phyloP scores from a whole-genome alignment of 177 flowering plant species.

The Telopea speciosissima region DNA sequence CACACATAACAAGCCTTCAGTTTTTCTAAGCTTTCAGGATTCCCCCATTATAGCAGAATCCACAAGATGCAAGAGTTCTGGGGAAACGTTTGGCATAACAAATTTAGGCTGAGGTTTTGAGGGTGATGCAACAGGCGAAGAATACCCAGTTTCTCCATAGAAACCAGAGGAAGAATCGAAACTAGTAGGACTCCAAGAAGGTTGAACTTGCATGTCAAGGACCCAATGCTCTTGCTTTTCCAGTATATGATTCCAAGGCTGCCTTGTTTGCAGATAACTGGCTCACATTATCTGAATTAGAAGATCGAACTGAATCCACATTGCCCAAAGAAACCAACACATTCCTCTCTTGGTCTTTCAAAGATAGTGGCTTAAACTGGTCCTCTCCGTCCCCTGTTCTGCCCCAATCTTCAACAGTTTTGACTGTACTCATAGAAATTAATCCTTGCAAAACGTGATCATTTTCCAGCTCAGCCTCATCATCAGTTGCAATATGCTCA shows the following conservation, averaged over 20 bases:
- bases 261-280: slow-evolving; percentile 34
- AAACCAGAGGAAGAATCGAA: slow-evolving; percentile 37
- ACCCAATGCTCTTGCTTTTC: slow-evolving; percentile 19
- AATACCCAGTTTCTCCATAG: slow-evolving; percentile 29
- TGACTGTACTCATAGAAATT: slow-evolving; percentile 21
- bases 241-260: slow-evolving; percentile 17
- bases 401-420: slow-evolving; percentile 13
- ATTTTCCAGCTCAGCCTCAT: slow-evolving; percentile 16
- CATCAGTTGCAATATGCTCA: slow-evolving; percentile 8
- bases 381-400: no score
- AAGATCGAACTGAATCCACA: no score
- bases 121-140: slow-evolving; percentile 41
- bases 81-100: slow-evolving; percentile 80
- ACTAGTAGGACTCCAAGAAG: slow-evolving; percentile 37
- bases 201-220: slow-evolving; percentile 29
- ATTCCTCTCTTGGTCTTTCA: no score
- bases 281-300: no score
- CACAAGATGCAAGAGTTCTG: slow-evolving; percentile 89
- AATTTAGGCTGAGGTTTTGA: slow-evolving; percentile 52
- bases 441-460: slow-evolving; percentile 20
- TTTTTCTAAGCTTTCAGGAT: slow-evolving; percentile 75
- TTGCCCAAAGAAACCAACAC: no score
- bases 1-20: slow-evolving; percentile 70
- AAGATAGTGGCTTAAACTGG: no score
- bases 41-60: slow-evolving; percentile 99